Evolutionary conservation across 2,329 filamentous ascomycete species (phyloP), one percentile per base, ranked within the genome.

Genomic region (Didymella keratinophila): DNA sequence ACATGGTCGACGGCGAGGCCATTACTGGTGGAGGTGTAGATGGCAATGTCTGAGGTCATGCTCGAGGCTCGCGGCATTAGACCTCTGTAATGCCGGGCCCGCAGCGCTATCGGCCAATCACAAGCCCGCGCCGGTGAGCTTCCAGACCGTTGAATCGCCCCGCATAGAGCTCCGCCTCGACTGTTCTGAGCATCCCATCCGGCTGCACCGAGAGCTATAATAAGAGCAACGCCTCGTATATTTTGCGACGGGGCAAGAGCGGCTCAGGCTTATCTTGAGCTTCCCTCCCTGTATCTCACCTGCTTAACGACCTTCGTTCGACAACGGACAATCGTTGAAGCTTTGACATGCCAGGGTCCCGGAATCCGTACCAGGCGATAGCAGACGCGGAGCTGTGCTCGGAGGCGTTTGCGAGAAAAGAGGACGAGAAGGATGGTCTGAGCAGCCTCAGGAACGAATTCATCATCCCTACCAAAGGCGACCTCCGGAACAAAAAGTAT

Each of bases 391-490:
- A 72, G 48, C 62, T 76, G 7, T 67, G 66, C 59, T 72, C 72
- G 4, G 69, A 73, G 50, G 60, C 66, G 4, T 77, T 73, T 60
- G 73, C 76, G 14, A 62, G 59, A 18, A 59, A 60, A 12, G 58
- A 75, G 50, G 79, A 82, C 56, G 69, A 62, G 10, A 66, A 73
- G 45, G 79, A 81, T 61, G 67, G 68, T 20, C 60, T 81, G 52
- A 71, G 69, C 46, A 63, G 71, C 27, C 68, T 81, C 53, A 85
- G 91, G 30, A 78, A 86, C 23, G 85, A 94, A 66, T 97, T 94
- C 73, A 83, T 89, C 46, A 87, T 96, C 44, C 93, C 93, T 0
- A 89, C 89, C 3, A 91, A 87, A 74, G 81, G 80, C 10, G 91
- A 93, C 39, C 77, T 95, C 44, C 87, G 84, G 72, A 85, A 89